These are phyloP conservation scores for Fraxinus sp. DNA, from an alignment of 305 asterid genomes.

Conservation along the genomic window DNA sequence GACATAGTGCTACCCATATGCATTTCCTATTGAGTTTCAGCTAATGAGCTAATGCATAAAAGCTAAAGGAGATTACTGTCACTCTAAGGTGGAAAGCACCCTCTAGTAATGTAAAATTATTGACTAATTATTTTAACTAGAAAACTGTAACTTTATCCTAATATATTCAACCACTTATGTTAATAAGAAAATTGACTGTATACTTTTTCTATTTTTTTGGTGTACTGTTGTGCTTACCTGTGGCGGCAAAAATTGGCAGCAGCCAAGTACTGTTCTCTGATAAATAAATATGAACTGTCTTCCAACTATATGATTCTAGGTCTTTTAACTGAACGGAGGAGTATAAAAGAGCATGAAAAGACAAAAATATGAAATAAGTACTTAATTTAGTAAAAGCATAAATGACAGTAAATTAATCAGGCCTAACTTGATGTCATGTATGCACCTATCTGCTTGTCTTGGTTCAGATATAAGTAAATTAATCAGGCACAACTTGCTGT, in stretches of 20 bases:
- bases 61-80: neutral
- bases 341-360: neutral
- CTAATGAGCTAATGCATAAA: neutral
- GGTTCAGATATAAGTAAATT: neutral
- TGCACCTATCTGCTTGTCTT: neutral
- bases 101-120: neutral
- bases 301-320: neutral
- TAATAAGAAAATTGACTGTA: neutral
- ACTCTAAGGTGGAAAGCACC: neutral
- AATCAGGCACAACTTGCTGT: neutral
- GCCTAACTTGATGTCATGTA: neutral
- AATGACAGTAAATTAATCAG: neutral
- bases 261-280: neutral
- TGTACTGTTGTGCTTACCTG: neutral
- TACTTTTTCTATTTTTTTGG: neutral
- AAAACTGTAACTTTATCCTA: neutral
- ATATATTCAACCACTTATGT: neutral
- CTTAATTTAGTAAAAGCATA: neutral
- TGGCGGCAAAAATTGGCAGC: neutral
- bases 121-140: neutral
- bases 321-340: neutral
- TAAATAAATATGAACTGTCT: neutral
- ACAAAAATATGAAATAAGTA: neutral
- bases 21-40: conserved; percentile 6
- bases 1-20: neutral